phyloP scores from a whole-genome alignment of 495 filamentous ascomycete genomes.

The Stereocaulon alpinum region DNA sequence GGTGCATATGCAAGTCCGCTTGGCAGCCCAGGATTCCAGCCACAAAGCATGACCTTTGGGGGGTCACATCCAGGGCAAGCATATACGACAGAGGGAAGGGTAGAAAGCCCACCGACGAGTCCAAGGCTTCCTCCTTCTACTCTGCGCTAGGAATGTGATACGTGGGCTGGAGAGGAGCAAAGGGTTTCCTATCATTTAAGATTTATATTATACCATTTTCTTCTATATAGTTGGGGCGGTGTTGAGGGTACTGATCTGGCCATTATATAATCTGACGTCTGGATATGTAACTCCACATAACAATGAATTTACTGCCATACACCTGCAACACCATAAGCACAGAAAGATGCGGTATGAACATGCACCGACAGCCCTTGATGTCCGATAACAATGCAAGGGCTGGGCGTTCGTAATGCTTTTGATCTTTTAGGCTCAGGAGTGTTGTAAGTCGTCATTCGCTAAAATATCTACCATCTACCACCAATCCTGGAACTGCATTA shows the following conservation, averaged over 20 bases:
- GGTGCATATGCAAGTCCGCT: constrained; percentile 39
- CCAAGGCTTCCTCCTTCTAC: constrained; percentile 24
- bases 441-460: neutral
- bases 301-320: neutral
- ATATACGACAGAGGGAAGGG: constrained; percentile 28
- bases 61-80: constrained; percentile 25
- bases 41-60: constrained; percentile 20
- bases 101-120: constrained; percentile 32
- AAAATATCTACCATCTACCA: neutral
- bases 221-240: constrained; percentile 16
- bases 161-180: neutral
- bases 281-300: neutral
- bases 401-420: too few relatives aligned
- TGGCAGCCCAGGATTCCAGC: constrained; percentile 25
- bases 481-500: neutral
- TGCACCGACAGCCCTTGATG: too few relatives aligned
- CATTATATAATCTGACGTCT: constrained; percentile 5
- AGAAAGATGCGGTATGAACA: too few relatives aligned
- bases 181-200: constrained; percentile 1
- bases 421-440: neutral
- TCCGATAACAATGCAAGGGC: too few relatives aligned
- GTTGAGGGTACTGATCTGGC: neutral
- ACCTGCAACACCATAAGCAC: neutral
- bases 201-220: constrained; percentile 21
- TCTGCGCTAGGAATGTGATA: constrained; percentile 14